Evolutionary conservation across 2,329 filamentous ascomycete genomes (phyloP).

Genomic region (Trichoderma oligosporum): DNA sequence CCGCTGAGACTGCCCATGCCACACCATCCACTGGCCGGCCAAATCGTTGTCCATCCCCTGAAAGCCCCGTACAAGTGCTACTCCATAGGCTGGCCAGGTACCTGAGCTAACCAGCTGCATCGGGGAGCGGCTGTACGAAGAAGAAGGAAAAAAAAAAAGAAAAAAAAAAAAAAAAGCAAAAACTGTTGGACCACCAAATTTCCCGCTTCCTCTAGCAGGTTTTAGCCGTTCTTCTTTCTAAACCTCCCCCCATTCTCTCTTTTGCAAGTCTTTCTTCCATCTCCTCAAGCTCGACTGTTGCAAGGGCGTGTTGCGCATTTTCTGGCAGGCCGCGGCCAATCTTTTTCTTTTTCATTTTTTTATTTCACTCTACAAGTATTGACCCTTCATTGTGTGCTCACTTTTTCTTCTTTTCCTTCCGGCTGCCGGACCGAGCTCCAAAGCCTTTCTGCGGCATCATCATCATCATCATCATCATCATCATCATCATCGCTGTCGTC

Average conservation of each 20-base stretch:
- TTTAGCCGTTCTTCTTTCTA: constrained; percentile 13
- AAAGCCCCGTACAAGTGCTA: background rate
- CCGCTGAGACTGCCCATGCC: background rate
- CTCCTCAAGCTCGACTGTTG: constrained; percentile 21
- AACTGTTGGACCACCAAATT: constrained; percentile 22
- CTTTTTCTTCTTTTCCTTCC: constrained; percentile 16
- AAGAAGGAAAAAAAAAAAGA: too few relatives aligned
- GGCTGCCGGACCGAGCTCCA: constrained; percentile 18
- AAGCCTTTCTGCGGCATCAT: too few relatives aligned
- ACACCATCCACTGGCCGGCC: too few relatives aligned
- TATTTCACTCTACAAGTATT: too few relatives aligned
- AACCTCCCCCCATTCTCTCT: constrained; percentile 20
- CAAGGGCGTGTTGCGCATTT: constrained; percentile 24
- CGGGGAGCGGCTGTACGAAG: too few relatives aligned
- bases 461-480: too few relatives aligned
- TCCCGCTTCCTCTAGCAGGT: constrained; percentile 17
- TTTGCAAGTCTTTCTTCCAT: constrained; percentile 19
- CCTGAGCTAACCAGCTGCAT: constrained; percentile 16
- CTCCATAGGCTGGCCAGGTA: constrained; percentile 9
- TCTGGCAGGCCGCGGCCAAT: constrained; percentile 22
- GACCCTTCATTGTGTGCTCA: constrained; percentile 23
- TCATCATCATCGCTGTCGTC: too few relatives aligned
- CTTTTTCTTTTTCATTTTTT: too few relatives aligned
- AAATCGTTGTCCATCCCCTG: background rate
- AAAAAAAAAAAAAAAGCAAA: constrained; percentile 7